These are phyloP conservation scores for Aspergillus sp. DNA, from an alignment of 2,329 filamentous ascomycete species.

Conservation along the genomic window DNA sequence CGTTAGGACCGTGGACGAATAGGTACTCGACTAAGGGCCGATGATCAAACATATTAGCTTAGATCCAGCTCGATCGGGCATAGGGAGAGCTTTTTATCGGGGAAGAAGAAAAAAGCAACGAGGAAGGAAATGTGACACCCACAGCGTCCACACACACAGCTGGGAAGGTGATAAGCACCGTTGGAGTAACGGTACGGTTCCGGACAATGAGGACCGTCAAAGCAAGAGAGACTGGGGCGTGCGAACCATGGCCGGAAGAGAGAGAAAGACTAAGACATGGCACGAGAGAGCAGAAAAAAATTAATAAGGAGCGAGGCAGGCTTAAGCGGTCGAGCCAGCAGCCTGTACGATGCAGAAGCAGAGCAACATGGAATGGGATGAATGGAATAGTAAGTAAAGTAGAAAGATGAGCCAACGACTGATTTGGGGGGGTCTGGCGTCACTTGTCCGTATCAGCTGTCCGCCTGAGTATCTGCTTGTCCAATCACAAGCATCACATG, in stretches of 20 bases:
- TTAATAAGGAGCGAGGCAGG: slow-evolving; percentile 10
- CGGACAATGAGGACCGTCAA: slow-evolving; percentile 13
- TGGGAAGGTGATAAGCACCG: slow-evolving; percentile 9
- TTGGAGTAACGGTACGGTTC: slow-evolving; percentile 5
- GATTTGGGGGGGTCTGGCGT: slow-evolving; percentile 23
- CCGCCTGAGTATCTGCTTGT: background rate
- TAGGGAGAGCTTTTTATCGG: background rate
- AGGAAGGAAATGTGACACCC: slow-evolving; percentile 17
- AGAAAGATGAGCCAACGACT: no score
- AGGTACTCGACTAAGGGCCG: slow-evolving; percentile 9
- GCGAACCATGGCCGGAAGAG: slow-evolving; percentile 16
- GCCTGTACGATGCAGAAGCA: slow-evolving; percentile 17
- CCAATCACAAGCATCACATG: slow-evolving; percentile 25
- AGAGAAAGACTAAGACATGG: slow-evolving; percentile 8
- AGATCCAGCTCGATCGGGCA: background rate
- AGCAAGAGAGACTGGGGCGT: slow-evolving; percentile 4
- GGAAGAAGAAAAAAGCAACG: slow-evolving; percentile 2
- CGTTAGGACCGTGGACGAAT: slow-evolving; percentile 8
- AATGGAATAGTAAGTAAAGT: no score
- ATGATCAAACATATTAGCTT: slow-evolving; percentile 17
- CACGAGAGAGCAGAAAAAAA: background rate
- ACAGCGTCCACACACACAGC: slow-evolving; percentile 3
- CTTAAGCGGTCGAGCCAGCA: slow-evolving; percentile 13
- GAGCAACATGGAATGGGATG: slow-evolving; percentile 7
- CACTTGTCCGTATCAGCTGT: slow-evolving; percentile 31